Conservation (phyloP, 257 asterid genomes). For the Nicotiana attenuata region DNA sequence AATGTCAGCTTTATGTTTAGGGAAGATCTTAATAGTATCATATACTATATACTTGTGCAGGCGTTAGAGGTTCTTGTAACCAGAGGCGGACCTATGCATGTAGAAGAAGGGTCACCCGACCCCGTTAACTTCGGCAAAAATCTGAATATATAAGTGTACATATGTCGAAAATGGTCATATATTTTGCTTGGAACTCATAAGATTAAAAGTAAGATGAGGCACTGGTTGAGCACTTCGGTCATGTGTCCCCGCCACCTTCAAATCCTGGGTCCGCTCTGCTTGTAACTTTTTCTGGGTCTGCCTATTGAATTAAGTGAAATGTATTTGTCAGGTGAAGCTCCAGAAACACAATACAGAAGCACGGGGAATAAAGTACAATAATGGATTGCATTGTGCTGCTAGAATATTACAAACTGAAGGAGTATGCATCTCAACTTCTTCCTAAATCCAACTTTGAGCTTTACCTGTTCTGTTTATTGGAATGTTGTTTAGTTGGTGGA, state of each 20-base stretch:
- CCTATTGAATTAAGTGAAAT: background rate
- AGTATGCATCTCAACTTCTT: slow-evolving; percentile 51
- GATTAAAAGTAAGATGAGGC: too few relatives aligned
- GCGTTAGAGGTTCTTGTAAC: background rate
- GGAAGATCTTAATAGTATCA: background rate
- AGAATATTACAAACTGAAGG: slow-evolving; percentile 89
- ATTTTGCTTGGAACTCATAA: too few relatives aligned
- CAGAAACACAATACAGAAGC: slow-evolving; percentile 86
- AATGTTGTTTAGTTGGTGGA: background rate
- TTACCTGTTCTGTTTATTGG: background rate
- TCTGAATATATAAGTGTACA: too few relatives aligned
- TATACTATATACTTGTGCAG: background rate
- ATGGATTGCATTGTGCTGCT: slow-evolving; percentile 73
- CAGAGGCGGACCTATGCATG: too few relatives aligned
- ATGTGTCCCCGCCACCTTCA: too few relatives aligned
- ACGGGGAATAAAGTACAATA: slow-evolving; percentile 62
- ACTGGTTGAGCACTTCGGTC: too few relatives aligned
- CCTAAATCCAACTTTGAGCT: slow-evolving; percentile 6
- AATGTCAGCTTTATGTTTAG: too few relatives aligned
- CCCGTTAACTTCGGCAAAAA: too few relatives aligned
- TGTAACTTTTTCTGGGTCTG: background rate
- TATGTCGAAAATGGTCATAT: too few relatives aligned
- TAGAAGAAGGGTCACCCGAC: too few relatives aligned
- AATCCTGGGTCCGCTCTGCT: too few relatives aligned
- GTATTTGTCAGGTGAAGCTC: slow-evolving; percentile 65